Evolutionary conservation across 106 monocot species (phyloP), one percentile per base, ranked within the genome.

Genomic region (Acanthochlamys bracteata): DNA sequence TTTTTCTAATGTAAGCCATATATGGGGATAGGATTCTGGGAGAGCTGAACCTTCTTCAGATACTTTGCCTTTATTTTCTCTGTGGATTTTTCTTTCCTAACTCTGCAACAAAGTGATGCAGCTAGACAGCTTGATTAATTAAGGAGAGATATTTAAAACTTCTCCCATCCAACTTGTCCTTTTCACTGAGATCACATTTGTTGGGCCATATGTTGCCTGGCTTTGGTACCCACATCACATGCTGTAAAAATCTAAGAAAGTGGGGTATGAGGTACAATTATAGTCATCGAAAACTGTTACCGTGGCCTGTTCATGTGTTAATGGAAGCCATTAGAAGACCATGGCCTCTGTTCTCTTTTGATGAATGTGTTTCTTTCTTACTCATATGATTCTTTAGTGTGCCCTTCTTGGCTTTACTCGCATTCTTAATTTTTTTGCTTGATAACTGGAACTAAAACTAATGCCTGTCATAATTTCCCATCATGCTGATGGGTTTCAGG

Each of bases 301-400:
- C 20, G 17, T 21, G 16, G 47, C 20, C n/a, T 33, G 22, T 45
- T 65, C 73, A 73, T 73, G 73, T 73, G 73, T 39, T 59, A 10
- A 45, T 25, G 56, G 65, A 57, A 73, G 65, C 73, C 52, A 12
- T 19, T 14, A 25, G 10, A 57, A 73, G 65, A 23, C 64, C 47
- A 45, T 59, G 39, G 59, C 61, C 47, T 73, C 58, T 59, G 25
- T 59, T 47, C 39, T 57, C 20, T 47, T 59, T 22, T 73, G 42
- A 43, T n/a, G 19, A 39, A 62, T 39, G 61, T 4, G 19, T 20
- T 2, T 19, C 41, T 27, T 59, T 19, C 11, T 47, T 33, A 9
- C 24, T 14, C 39, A 33, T 42, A 41, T 13, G 66, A 59, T 73
- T 65, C 49, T 73, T 59, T 51, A 59, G 66, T 74, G 73, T 74